Base-by-base conservation (phyloP, 176 grass and related monocot species). In the Lolium multiflorum region DNA sequence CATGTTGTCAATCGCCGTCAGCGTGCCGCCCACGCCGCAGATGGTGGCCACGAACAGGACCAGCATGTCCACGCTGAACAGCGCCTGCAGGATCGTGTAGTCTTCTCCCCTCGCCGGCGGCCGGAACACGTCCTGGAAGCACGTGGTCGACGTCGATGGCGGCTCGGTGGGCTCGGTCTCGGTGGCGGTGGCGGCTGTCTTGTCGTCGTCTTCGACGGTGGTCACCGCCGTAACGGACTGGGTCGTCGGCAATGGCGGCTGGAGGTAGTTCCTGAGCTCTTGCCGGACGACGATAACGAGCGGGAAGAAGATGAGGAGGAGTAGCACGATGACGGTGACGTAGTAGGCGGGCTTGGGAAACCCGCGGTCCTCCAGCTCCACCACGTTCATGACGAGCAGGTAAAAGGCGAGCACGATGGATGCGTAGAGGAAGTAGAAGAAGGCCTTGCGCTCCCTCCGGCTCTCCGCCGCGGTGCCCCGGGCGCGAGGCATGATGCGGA, bases 1-100 rank as follows among this genome's bases (percentile, higher is more conserved):
- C 85, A 97, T 78, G 88, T 97, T 97, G 85, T 97, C 94, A 44
- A 97, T 86, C 21, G 94, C 94, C 52, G 94, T 94, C 25, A 97
- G 85, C 22, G 94, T 97, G 26, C 94, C 94, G 6, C 94, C 94
- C 49, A 97, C 24, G 3, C 91, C 94, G 82, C 86, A 94, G 56
- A 94, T 89, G n/a, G 94, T 94, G 4, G 94, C 81, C 14, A 92
- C 50, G 88, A 97, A 97, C 20, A 94, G 83, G 0, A 97, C 88
- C 20, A 84, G 15, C 94, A 97, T 94, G 90, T 97, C 94, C 55
- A 94, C 59, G 92, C 94, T 97, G 69, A 97, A 80, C 39, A 97
- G 67, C 5, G 94, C 94, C 82, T 97, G 94, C 26, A 90, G 87
- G 79, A 97, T 97, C 0, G 91, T 86, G 87, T 93, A 97, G 86